Percentiles rank a stretch among this genome's conserved stretches.
These are phyloP conservation scores for Phytophthora quininea DNA, from an alignment of 352 stramenopile genomes.

Conservation along the genomic window DNA sequence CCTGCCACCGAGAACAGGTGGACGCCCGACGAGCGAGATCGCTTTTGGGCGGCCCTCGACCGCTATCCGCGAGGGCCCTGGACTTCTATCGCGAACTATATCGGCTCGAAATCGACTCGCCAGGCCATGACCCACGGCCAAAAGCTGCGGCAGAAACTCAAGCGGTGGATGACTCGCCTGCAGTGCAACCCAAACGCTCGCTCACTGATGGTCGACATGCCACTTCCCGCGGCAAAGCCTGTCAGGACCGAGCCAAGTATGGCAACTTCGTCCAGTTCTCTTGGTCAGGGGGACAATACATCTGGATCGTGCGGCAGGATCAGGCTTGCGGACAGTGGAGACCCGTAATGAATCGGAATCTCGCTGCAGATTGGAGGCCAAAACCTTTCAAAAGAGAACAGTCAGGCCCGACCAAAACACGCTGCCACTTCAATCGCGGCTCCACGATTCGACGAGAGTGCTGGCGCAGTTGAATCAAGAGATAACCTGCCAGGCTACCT, in stretches of 20 bases:
- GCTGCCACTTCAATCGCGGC: no score
- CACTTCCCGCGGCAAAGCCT: background rate
- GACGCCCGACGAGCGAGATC: slow-evolving; percentile 34
- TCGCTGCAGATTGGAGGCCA: background rate
- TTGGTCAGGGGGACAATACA: no score
- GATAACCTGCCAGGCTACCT: background rate
- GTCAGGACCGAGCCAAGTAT: background rate
- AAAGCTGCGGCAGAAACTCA: slow-evolving; percentile 56
- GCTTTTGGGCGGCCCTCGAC: slow-evolving; percentile 46
- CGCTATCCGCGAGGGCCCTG: slow-evolving; percentile 49
- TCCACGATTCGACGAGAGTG: no score
- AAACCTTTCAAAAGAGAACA: background rate
- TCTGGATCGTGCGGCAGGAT: no score
- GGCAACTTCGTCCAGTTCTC: background rate
- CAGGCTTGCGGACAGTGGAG: background rate
- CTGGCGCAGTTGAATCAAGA: no score
- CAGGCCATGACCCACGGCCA: slow-evolving; percentile 57
- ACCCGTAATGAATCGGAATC: background rate
- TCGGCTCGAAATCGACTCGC: slow-evolving; percentile 52
- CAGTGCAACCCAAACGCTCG: slow-evolving; percentile 19
- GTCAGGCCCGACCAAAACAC: no score
- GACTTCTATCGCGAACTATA: slow-evolving; percentile 50
- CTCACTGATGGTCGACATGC: slow-evolving; percentile 8
- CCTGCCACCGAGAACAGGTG: slow-evolving; percentile 33
- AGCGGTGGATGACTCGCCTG: slow-evolving; percentile 39